phyloP scores from a whole-genome alignment of 306 rosid genomes.

The Cyclanthera cordifolia region DNA sequence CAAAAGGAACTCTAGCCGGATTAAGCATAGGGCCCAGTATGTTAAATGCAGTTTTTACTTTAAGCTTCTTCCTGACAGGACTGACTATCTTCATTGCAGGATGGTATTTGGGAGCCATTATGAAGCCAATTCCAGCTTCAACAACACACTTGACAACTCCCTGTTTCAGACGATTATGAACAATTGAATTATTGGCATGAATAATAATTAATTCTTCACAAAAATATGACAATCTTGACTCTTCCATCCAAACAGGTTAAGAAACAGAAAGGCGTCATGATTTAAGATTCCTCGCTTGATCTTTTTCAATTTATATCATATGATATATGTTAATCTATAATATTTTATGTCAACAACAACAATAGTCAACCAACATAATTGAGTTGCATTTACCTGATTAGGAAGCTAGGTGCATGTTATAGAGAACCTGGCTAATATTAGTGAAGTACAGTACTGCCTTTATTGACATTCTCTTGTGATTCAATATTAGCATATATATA shows the following conservation, averaged over 20 bases:
- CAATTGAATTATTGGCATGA: slow-evolving; percentile 9
- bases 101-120: slow-evolving; percentile 86
- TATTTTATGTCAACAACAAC: too few relatives aligned
- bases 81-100: slow-evolving; percentile 79
- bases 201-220: not conserved
- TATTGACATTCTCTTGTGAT: not conserved
- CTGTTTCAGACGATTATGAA: slow-evolving; percentile 32
- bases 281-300: not conserved
- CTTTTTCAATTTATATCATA: not conserved
- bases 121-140: slow-evolving; percentile 85
- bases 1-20: slow-evolving; percentile 77
- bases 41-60: slow-evolving; percentile 75
- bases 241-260: not conserved
- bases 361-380: too few relatives aligned
- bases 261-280: not conserved
- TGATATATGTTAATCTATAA: not conserved
- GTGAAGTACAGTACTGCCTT: not conserved
- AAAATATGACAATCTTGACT: not conserved
- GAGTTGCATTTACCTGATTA: not conserved
- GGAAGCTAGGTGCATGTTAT: not conserved
- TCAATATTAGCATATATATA: not conserved
- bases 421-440: not conserved
- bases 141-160: slow-evolving; percentile 54
- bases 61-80: slow-evolving; percentile 67
- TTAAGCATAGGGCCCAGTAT: slow-evolving; percentile 89